Evolutionary conservation across 2,329 filamentous ascomycete genomes (phyloP).

Genomic region (Pyricularia grisea): DNA sequence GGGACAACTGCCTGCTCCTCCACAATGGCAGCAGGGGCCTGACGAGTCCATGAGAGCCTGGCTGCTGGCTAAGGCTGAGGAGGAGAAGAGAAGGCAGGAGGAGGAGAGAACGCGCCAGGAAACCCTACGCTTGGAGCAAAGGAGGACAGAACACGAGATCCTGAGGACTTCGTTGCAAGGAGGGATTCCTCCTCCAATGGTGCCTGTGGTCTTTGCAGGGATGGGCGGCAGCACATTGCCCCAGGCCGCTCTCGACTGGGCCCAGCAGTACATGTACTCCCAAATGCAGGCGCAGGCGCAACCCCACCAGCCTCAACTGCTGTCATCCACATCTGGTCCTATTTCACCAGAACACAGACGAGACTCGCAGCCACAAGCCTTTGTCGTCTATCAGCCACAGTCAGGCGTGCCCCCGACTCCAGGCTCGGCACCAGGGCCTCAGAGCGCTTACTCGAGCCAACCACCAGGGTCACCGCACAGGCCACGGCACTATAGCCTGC

Average conservation of each 20-base stretch:
- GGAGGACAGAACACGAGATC: constrained; percentile 65
- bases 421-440: constrained; percentile 27
- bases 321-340: constrained; percentile 30
- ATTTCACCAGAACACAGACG: constrained; percentile 45
- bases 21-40: constrained; percentile 56
- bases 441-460: constrained; percentile 25
- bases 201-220: constrained; percentile 66
- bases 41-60: constrained; percentile 66
- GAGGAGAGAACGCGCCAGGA: constrained; percentile 62
- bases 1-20: constrained; percentile 52
- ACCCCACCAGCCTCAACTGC: constrained; percentile 42
- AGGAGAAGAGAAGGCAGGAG: constrained; percentile 64
- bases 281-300: constrained; percentile 39
- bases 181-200: constrained; percentile 64
- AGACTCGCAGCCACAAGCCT: constrained; percentile 36
- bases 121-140: constrained; percentile 58
- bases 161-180: constrained; percentile 57
- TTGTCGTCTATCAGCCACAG: constrained; percentile 30
- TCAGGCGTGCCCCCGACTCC: constrained; percentile 31
- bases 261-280: constrained; percentile 53
- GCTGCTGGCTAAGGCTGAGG: constrained; percentile 62
- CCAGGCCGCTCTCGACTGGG: constrained; percentile 55
- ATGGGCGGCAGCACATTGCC: constrained; percentile 56
- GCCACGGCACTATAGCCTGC: constrained; percentile 39
- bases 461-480: constrained; percentile 42